phyloP scores from a whole-genome alignment of 1,284 basidiomycete genomes.

The Ustilago sp. region DNA sequence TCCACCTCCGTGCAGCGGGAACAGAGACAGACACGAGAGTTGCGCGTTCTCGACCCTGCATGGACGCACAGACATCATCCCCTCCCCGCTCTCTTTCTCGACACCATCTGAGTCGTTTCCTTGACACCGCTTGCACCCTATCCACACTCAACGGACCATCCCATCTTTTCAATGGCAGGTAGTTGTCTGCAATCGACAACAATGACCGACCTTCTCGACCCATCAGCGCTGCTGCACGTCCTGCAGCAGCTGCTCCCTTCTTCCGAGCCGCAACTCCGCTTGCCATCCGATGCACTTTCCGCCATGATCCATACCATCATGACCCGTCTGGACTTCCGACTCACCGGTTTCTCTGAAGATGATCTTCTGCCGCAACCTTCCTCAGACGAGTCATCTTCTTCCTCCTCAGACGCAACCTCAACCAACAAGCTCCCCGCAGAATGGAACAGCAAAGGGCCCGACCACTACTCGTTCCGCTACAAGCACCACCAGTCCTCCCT shows the following conservation, averaged over 20 bases:
- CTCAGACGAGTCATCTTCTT: background rate
- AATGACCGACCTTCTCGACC: slow-evolving; percentile 53
- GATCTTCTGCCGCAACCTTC: slow-evolving; percentile 25
- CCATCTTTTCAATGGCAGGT: background rate
- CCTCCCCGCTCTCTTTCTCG: background rate
- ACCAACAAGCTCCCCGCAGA: slow-evolving; percentile 19
- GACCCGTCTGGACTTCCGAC: slow-evolving; percentile 57
- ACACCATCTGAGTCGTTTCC: slow-evolving; percentile 2
- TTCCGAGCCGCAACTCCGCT: slow-evolving; percentile 19
- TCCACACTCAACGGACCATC: background rate
- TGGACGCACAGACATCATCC: slow-evolving; percentile 10
- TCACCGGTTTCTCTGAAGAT: slow-evolving; percentile 57
- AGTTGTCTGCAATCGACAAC: background rate
- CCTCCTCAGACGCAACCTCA: slow-evolving; percentile 3
- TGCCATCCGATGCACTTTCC: slow-evolving; percentile 56
- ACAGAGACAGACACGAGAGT: background rate
- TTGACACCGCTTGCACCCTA: background rate
- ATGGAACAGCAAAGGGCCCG: slow-evolving; percentile 54
- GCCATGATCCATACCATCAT: slow-evolving; percentile 57
- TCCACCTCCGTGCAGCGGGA: slow-evolving; percentile 5
- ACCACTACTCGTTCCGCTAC: slow-evolving; percentile 58
- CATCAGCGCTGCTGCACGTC: slow-evolving; percentile 52
- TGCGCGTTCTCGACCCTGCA: slow-evolving; percentile 7
- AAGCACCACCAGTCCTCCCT: slow-evolving; percentile 61
- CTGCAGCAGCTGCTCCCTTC: slow-evolving; percentile 33